Evolutionary conservation across 2,329 filamentous ascomycete species (phyloP), one percentile per base, ranked within the genome.

Genomic region (Penicillium sp.): DNA sequence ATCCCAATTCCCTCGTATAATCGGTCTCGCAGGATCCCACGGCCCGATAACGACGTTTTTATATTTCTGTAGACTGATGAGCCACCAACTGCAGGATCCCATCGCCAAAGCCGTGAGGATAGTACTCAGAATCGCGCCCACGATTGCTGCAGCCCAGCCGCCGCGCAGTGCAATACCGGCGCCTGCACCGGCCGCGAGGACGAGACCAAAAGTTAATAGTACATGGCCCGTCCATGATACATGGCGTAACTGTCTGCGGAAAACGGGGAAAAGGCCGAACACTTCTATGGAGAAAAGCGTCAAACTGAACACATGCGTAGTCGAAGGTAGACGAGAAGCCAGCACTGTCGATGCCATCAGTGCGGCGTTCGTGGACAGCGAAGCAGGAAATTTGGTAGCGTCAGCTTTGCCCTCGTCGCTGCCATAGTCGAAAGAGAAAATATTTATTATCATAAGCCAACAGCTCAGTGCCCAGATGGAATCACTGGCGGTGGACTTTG

Each of bases 41-140:
- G 94, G 94, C 45, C 94, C 94, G 68, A 92, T 90, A 63, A 99
- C 97, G 75, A 97, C 94, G 71, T 97, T 97, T 79, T 99, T 99
- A 75, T 97, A 99, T 76, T 96, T 93, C 75, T 99, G 94, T 72
- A 99, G 74, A 8, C 91, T 90, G 67, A 99, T 97, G 61, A 99
- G 76, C 92, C 94, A 97, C 93, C 92, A 97, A 69, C 91, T 96
- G 71, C 92, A 97, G 12, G 91, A 88, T 1, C 93, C 94, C 85
- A 97, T 96, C 2, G 86, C 86, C 54, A 96, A 71, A 4, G 86
- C 84, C 0, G 89, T 87, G 21, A 91, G 78, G 9, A 93, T 66
- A n/a, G 85, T 83, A 5, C 90, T 90, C 5, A 96, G 77, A 1
- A 93, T 71, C 62, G 90, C 86, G 12, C 94, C 94, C 2, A 89